A percentile compares a stretch with the other conserved stretches of the same genome.
phyloP scores from a whole-genome alignment of 2,329 filamentous ascomycete genomes.

The Colletotrichum kahawae region DNA sequence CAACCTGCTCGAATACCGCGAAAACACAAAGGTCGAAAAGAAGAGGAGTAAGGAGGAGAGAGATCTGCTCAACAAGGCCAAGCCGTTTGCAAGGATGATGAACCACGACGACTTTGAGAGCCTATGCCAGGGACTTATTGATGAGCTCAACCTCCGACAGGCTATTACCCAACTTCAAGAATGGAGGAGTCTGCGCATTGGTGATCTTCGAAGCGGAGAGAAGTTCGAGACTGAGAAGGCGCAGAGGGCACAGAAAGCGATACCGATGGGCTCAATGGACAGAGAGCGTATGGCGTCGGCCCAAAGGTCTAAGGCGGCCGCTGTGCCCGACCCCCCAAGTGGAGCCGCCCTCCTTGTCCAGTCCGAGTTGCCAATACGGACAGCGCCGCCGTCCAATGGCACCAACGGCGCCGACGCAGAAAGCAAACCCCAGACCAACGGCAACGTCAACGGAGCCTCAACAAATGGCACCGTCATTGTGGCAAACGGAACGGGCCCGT shows the following conservation, averaged over 20 bases:
- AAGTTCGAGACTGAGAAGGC: constrained; percentile 93
- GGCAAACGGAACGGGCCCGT: constrained; percentile 38
- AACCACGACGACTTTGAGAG: constrained; percentile 88
- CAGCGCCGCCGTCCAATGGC: constrained; percentile 37
- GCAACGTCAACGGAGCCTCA: constrained; percentile 53
- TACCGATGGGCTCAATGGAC: constrained; percentile 83
- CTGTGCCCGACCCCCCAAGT: constrained; percentile 69
- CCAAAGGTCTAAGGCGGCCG: constrained; percentile 72
- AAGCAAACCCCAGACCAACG: constrained; percentile 59
- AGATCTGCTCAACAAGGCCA: constrained; percentile 89
- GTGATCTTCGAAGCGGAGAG: constrained; percentile 83
- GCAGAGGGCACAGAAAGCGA: constrained; percentile 69
- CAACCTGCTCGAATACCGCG: constrained; percentile 88
- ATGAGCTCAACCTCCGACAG: constrained; percentile 89
- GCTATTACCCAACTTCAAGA: constrained; percentile 92
- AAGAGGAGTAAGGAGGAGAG: constrained; percentile 95
- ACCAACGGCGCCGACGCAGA: constrained; percentile 50
- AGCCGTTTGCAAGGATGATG: constrained; percentile 97
- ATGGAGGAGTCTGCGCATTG: constrained; percentile 86
- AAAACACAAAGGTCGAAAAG: constrained; percentile 89
- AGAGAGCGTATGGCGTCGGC: constrained; percentile 76
- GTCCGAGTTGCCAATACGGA: constrained; percentile 74
- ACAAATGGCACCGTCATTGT: constrained; percentile 40
- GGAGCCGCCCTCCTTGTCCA: constrained; percentile 80
- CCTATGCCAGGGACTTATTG: constrained; percentile 83